These are phyloP conservation scores for Flaveria robusta DNA, from an alignment of 129 eudicot genomes.

Conservation along the genomic window DNA sequence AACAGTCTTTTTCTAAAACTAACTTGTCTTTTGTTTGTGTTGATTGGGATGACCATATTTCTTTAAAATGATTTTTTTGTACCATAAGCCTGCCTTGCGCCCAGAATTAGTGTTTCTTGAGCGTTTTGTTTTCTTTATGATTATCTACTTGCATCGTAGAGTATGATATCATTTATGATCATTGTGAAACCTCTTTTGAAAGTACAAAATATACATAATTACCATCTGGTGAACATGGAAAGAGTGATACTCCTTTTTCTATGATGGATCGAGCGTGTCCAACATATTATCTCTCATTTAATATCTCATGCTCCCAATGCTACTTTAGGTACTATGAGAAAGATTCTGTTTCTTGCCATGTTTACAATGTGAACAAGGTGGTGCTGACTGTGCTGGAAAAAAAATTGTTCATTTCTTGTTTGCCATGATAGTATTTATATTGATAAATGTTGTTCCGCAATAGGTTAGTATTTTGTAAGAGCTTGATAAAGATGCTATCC, in stretches of 20 bases:
- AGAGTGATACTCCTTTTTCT: slow-evolving; percentile 10
- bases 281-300: slow-evolving; percentile 10
- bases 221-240: not conserved
- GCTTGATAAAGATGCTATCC: slow-evolving; percentile 21
- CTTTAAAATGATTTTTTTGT: not conserved
- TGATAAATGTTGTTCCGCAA: not conserved
- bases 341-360: slow-evolving; percentile 12
- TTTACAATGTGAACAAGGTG: slow-evolving; percentile 17
- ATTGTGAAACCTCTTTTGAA: slow-evolving; percentile 4
- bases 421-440: slow-evolving; percentile 2
- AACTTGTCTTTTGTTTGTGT: slow-evolving; percentile 12
- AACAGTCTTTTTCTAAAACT: not conserved
- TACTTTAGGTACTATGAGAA: slow-evolving; percentile 13
- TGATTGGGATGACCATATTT: not conserved
- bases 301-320: not conserved
- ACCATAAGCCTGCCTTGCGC: slow-evolving; percentile 13
- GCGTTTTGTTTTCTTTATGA: not conserved
- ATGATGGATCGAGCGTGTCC: not conserved
- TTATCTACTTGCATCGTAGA: slow-evolving; percentile 7
- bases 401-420: slow-evolving; percentile 1
- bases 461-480: not conserved
- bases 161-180: not conserved
- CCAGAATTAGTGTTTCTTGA: slow-evolving; percentile 24
- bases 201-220: slow-evolving; percentile 3
- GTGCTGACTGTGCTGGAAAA: slow-evolving; percentile 4